These are phyloP conservation scores for Globisporangium nunn DNA, from an alignment of 352 stramenopile genomes.

Conservation along the genomic window DNA sequence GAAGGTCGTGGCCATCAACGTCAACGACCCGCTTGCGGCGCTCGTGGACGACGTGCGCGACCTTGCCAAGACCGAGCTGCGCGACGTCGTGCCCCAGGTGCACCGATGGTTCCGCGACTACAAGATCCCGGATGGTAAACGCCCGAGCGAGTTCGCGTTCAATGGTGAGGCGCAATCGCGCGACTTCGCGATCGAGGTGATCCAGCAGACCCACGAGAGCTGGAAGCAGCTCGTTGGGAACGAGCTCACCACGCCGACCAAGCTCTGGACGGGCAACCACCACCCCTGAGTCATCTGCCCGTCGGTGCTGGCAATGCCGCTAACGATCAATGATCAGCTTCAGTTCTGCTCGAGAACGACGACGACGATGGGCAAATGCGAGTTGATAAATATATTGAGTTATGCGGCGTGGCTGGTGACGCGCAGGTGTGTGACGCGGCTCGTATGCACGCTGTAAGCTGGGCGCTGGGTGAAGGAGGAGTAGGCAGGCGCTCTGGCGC, in stretches of 20 bases:
- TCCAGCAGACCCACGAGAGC: slow-evolving; percentile 84
- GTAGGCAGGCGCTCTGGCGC: too few species aligned
- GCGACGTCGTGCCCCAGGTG: slow-evolving; percentile 60
- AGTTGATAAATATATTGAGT: slow-evolving; percentile 1
- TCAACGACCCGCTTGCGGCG: slow-evolving; percentile 92
- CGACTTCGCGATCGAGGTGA: slow-evolving; percentile 88
- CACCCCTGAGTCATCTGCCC: neutral
- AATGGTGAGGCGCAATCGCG: slow-evolving; percentile 87
- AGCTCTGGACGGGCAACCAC: slow-evolving; percentile 60
- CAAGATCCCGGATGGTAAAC: slow-evolving; percentile 99
- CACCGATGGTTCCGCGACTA: slow-evolving; percentile 99
- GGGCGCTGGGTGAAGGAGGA: too few species aligned
- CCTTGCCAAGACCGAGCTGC: slow-evolving; percentile 55
- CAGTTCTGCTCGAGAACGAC: neutral
- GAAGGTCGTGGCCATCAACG: slow-evolving; percentile 97
- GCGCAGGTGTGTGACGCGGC: too few species aligned
- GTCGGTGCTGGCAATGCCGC: too few species aligned
- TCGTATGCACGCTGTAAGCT: too few species aligned
- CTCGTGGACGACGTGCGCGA: slow-evolving; percentile 94
- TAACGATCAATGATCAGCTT: neutral
- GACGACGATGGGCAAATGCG: too few species aligned
- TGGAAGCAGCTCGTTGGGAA: slow-evolving; percentile 80
- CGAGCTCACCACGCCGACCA: slow-evolving; percentile 33
- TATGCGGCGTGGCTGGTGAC: neutral
- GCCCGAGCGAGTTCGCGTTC: slow-evolving; percentile 97